These are phyloP conservation scores for Torulaspora delbrueckii DNA, from an alignment of 805 yeast species.

Conservation along the genomic window DNA sequence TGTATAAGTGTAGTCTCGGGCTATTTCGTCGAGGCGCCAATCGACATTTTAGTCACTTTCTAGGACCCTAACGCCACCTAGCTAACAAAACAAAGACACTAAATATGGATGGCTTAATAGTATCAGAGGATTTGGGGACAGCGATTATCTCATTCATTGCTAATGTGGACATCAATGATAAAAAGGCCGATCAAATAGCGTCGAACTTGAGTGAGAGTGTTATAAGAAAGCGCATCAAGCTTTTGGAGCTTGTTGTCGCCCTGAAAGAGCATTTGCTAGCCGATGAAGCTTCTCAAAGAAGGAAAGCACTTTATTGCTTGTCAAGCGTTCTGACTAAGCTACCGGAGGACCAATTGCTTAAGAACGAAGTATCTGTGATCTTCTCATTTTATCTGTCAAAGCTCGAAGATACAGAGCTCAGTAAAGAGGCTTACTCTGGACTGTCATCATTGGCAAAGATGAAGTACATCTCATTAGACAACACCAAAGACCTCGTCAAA, in stretches of 20 bases:
- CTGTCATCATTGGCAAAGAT: conserved; percentile 47
- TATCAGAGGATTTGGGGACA: neutral
- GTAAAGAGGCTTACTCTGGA: conserved; percentile 51
- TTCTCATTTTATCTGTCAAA: conserved; percentile 57
- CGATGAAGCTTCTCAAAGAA: conserved; percentile 49
- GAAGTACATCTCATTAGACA: conserved; percentile 43
- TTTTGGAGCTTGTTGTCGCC: conserved; percentile 51
- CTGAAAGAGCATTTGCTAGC: conserved; percentile 63
- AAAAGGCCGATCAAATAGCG: conserved; percentile 30
- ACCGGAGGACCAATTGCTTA: conserved; percentile 29
- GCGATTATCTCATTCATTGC: conserved; percentile 36
- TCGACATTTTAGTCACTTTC: neutral
- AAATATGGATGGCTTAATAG: neutral
- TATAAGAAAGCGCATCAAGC: conserved; percentile 26
- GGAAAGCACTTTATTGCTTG: conserved; percentile 45
- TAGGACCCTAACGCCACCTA: neutral
- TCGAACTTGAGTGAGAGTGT: conserved; percentile 29
- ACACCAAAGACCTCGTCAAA: conserved; percentile 38
- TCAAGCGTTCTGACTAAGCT: conserved; percentile 37
- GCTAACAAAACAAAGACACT: neutral
- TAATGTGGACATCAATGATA: conserved; percentile 36
- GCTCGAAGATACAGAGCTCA: conserved; percentile 56
- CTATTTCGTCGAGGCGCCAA: neutral
- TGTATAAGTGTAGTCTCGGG: no score
- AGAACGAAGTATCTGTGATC: conserved; percentile 39